Percentiles rank a stretch among this genome's conserved stretches.
Conservation (phyloP, 2,329 filamentous ascomycete species). For the Emmonsiellopsis sp. region DNA sequence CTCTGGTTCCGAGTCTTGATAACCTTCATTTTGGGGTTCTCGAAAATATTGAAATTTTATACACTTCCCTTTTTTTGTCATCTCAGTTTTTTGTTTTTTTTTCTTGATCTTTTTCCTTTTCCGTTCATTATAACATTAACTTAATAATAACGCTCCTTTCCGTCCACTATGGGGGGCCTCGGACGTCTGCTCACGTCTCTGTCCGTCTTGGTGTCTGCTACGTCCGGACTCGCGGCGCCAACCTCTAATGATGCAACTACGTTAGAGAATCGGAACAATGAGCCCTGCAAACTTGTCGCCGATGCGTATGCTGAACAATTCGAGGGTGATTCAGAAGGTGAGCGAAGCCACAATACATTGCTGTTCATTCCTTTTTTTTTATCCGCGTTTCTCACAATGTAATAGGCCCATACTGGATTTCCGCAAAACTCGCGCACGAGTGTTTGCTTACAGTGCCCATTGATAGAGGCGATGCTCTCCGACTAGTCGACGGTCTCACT, state of each 20-base stretch:
- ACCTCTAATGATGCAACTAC: not conserved
- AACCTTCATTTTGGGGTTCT: not conserved
- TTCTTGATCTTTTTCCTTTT: not conserved
- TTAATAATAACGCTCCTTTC: not conserved
- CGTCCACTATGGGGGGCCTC: not conserved
- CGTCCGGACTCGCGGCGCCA: not conserved
- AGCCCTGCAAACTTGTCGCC: slow-evolving; percentile 1
- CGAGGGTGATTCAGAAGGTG: not conserved
- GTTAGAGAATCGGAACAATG: not conserved
- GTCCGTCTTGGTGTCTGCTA: not conserved
- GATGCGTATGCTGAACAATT: not conserved
- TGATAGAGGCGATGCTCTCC: slow-evolving; percentile 13
- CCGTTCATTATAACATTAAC: not conserved
- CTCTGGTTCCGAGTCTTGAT: too few relatives aligned
- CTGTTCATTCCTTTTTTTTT: not conserved
- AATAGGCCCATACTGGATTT: not conserved
- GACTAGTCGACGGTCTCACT: slow-evolving; percentile 15
- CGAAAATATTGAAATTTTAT: not conserved
- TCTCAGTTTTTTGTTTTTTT: not conserved
- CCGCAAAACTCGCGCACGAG: slow-evolving; percentile 14
- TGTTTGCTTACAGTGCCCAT: slow-evolving; percentile 17
- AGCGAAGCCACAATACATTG: not conserved
- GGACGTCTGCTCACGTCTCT: not conserved
- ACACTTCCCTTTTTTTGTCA: not conserved
- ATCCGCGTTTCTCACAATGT: slow-evolving; percentile 5